phyloP scores from a whole-genome alignment of 2,329 filamentous ascomycete genomes.

The Rugonectria rugulosa region DNA sequence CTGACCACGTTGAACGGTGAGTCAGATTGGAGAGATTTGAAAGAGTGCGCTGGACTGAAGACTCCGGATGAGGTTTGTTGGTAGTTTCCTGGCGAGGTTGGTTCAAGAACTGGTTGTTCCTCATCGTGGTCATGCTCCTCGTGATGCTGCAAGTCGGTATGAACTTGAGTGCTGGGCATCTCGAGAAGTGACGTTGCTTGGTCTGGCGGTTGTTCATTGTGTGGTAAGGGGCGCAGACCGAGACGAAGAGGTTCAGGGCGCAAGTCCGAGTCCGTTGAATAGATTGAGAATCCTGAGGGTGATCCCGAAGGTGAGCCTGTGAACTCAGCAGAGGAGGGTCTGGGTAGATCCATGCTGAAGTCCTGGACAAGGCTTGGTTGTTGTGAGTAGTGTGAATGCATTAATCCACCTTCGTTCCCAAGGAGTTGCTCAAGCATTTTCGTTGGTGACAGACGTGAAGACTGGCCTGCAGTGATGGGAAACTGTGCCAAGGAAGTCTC shows the following conservation, averaged over 20 bases:
- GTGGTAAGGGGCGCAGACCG: conserved; percentile 15
- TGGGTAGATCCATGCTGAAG: conserved; percentile 16
- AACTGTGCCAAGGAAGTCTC: conserved; percentile 37
- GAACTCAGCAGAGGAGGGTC: conserved; percentile 34
- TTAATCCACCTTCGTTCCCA: conserved; percentile 32
- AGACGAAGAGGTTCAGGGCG: conserved; percentile 38
- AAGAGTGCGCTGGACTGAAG: conserved; percentile 32
- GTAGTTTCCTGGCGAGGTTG: conserved; percentile 12
- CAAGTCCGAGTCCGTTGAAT: conserved; percentile 28
- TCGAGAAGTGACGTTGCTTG: neutral
- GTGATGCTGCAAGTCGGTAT: conserved; percentile 3
- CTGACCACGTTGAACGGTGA: conserved; percentile 26
- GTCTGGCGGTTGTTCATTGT: neutral
- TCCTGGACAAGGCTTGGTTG: conserved; percentile 29
- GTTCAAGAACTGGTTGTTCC: no score
- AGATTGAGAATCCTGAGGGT: conserved; percentile 28
- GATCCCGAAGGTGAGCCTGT: no score
- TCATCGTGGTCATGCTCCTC: no score
- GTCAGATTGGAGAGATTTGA: conserved; percentile 11
- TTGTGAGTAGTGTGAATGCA: conserved; percentile 30
- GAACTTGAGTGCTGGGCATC: neutral
- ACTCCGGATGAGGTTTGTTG: conserved; percentile 25
- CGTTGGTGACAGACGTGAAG: conserved; percentile 35
- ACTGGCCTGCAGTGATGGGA: conserved; percentile 36
- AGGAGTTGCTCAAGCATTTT: conserved; percentile 34